phyloP scores from a whole-genome alignment of 192 early-diverging fungal genomes.

The Coemansia umbellata region DNA sequence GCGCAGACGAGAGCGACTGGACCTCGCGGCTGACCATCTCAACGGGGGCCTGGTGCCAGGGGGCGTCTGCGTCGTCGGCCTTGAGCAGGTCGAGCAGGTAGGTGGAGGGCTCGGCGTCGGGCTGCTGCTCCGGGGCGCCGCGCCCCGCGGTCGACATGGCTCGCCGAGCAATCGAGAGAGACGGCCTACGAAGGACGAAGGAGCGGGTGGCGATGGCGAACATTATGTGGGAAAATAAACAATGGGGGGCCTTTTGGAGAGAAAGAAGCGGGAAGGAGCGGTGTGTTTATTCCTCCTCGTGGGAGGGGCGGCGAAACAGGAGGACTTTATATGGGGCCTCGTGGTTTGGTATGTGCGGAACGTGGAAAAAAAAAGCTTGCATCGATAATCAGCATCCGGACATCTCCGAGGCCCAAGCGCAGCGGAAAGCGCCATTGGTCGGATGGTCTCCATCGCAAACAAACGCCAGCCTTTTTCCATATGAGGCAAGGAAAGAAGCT shows the following conservation, averaged over 20 bases:
- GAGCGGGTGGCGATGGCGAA: not conserved
- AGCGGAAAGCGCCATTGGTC: not conserved
- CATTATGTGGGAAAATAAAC: slow-evolving; percentile 1
- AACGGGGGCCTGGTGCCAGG: slow-evolving; percentile 40
- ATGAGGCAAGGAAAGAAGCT: not conserved
- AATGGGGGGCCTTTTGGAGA: too few species aligned
- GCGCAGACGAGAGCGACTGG: slow-evolving; percentile 13
- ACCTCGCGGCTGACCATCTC: slow-evolving; percentile 49
- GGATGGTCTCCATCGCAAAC: slow-evolving; percentile 1
- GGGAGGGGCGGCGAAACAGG: not conserved
- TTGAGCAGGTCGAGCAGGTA: slow-evolving; percentile 39
- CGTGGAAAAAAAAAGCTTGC: not conserved
- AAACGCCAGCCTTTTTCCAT: too few species aligned
- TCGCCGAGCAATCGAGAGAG: slow-evolving; percentile 5
- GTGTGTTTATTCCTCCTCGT: not conserved
- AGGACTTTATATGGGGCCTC: slow-evolving; percentile 2
- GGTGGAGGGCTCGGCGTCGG: too few species aligned
- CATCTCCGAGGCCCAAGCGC: slow-evolving; percentile 2
- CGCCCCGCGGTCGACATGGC: slow-evolving; percentile 3
- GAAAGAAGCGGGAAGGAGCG: not conserved
- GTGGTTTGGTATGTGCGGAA: not conserved
- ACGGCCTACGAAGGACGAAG: not conserved
- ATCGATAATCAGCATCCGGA: slow-evolving; percentile 6
- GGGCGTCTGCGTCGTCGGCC: slow-evolving; percentile 40
- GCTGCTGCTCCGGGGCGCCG: slow-evolving; percentile 5